Evolutionary conservation across 169 alveolate species (phyloP).

Genomic region (Cryptosporidium tyzzeri): DNA sequence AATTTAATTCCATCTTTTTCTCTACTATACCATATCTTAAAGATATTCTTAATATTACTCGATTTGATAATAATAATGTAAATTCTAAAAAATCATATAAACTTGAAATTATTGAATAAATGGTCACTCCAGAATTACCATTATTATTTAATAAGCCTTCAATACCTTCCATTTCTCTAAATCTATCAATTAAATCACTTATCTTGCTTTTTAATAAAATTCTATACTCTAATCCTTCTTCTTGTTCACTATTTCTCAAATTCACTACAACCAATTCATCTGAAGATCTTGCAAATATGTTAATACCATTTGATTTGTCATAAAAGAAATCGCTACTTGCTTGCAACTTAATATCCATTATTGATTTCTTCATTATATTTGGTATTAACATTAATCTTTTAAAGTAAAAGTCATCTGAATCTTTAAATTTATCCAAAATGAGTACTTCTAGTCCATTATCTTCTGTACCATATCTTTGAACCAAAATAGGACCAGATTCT

Average conservation of each 20-base stretch:
- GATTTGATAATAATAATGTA: constrained; percentile 25
- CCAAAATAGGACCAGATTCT: constrained; percentile 21
- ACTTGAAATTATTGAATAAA: constrained; percentile 40
- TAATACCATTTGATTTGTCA: constrained; percentile 3
- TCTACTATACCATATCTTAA: not conserved
- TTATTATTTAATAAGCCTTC: not conserved
- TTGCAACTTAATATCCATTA: constrained; percentile 42
- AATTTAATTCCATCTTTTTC: not conserved
- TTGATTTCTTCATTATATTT: not conserved
- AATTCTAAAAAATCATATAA: constrained; percentile 48
- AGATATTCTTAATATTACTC: constrained; percentile 17
- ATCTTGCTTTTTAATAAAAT: constrained; percentile 5
- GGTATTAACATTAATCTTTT: constrained; percentile 7
- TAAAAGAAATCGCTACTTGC: constrained; percentile 36
- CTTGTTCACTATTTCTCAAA: not conserved
- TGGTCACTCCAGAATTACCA: not conserved
- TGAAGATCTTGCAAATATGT: constrained; percentile 27
- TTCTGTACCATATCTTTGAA: constrained; percentile 31
- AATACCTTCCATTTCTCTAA: not conserved
- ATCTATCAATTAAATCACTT: not conserved
- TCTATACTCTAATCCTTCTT: not conserved
- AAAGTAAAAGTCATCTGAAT: constrained; percentile 13
- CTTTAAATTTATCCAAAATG: not conserved
- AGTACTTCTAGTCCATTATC: constrained; percentile 51
- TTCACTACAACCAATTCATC: constrained; percentile 14